These are phyloP conservation scores for Myxozyma lipomycoides DNA, from an alignment of 805 yeast species.

Conservation along the genomic window DNA sequence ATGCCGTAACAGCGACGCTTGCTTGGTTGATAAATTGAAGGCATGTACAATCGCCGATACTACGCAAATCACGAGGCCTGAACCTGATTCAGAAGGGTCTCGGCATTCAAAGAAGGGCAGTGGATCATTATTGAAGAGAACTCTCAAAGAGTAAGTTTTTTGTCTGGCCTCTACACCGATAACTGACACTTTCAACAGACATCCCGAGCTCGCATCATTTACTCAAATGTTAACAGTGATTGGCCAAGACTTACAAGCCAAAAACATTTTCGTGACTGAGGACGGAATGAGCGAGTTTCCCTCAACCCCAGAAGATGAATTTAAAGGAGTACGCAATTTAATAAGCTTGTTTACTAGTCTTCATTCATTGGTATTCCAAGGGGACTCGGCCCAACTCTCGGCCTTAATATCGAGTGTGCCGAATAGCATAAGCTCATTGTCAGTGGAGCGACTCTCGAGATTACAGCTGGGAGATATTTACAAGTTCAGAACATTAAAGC, in stretches of 20 bases:
- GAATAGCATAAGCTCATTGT: slow-evolving; percentile 9
- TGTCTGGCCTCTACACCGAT: neutral
- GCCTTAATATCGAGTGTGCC: slow-evolving; percentile 18
- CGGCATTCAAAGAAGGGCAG: slow-evolving; percentile 13
- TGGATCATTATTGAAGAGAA: slow-evolving; percentile 24
- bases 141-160: slow-evolving; percentile 21
- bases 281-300: slow-evolving; percentile 23
- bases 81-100: neutral
- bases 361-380: slow-evolving; percentile 16
- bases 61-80: too few species aligned
- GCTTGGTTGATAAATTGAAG: too few species aligned
- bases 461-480: slow-evolving; percentile 25
- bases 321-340: slow-evolving; percentile 21
- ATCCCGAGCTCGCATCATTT: slow-evolving; percentile 11
- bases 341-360: slow-evolving; percentile 13
- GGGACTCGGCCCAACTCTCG: slow-evolving; percentile 26
- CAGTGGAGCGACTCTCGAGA: slow-evolving; percentile 15
- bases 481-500: slow-evolving; percentile 11
- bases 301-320: slow-evolving; percentile 14
- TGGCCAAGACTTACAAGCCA: slow-evolving; percentile 17
- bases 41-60: too few species aligned
- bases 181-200: too few species aligned
- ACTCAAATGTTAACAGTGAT: slow-evolving; percentile 13
- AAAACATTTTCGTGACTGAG: slow-evolving; percentile 11
- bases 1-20: too few species aligned